Base-by-base conservation (phyloP, 192 early-diverging fungal species). In the Pilaira anomala region DNA sequence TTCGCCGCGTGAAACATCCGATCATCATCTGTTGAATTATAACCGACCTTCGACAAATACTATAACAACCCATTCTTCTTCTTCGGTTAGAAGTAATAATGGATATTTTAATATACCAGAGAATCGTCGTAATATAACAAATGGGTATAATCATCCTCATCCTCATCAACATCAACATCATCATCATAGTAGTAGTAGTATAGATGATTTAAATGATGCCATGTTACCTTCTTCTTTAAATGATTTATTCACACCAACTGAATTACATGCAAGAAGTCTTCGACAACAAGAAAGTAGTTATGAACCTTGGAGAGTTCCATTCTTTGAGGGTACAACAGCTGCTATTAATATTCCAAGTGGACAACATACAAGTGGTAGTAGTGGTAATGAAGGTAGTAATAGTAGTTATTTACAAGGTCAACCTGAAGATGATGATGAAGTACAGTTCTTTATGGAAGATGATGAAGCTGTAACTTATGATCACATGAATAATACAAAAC, bases 151-250 rank as follows among this genome's bases (percentile, higher is more conserved):
- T 14, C 24, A 52, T 8, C 5, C 19, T 3, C 7, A 52, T 12
- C 50, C 7, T 3, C 50, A 29, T 7, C 52, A 54, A 12, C 52
- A 54, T n/a, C 52, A 54, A n/a, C 28, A 30, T n/a, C 3, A 11
- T n/a, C 22, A 54, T 29, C 28, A 54, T 11, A 8, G 5, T 3
- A 11, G 21, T 1, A 18, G 22, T 57, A 18, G 19, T n/a, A 40
- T 21, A 0, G 19, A 49, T 63, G 61, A 63, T 40, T 25, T 63
- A 22, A 63, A 63, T 24, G 75, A 80, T 19, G 73, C 65, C 4
- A 67, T 77, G 62, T 39, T 83, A 8, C 82, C 82, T 0, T 75
- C 82, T 4, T 83, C 82, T 3, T 56, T 83, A 5, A 84, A 81
- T 49, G 82, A 84, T 51, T 58, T 84, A 2, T 67, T 84, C 59